phyloP scores from a whole-genome alignment of 148 eudicot species.

The Spergularia bocconei region DNA sequence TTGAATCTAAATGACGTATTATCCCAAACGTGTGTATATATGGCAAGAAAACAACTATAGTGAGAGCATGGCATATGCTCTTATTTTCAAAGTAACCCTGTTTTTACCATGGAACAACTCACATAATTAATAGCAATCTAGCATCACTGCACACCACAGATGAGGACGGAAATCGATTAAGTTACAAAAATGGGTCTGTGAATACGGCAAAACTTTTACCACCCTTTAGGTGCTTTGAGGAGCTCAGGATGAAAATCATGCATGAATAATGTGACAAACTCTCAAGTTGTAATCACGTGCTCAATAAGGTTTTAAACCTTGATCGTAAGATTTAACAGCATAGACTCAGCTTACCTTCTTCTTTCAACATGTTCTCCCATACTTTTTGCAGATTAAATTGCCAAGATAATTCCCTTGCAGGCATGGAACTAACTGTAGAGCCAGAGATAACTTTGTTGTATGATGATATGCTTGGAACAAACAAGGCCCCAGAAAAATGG shows the following conservation, averaged over 20 bases:
- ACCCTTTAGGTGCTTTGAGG: too few relatives aligned
- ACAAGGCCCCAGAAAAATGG: slow-evolving; percentile 68
- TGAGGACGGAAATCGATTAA: too few relatives aligned
- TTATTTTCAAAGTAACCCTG: too few relatives aligned
- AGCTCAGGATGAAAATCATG: not conserved
- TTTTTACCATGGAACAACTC: too few relatives aligned
- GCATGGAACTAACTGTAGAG: slow-evolving; percentile 39
- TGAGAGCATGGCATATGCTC: too few relatives aligned
- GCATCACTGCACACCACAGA: too few relatives aligned
- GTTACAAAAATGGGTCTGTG: too few relatives aligned
- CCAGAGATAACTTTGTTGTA: slow-evolving; percentile 82
- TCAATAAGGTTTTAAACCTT: not conserved
- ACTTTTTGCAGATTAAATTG: slow-evolving; percentile 63
- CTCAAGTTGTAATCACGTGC: slow-evolving; percentile 2
- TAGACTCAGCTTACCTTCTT: slow-evolving; percentile 39
- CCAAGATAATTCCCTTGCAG: slow-evolving; percentile 62
- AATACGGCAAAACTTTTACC: too few relatives aligned
- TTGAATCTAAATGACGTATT: too few relatives aligned
- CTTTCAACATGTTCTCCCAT: slow-evolving; percentile 69
- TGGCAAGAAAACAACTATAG: too few relatives aligned
- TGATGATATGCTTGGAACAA: slow-evolving; percentile 73
- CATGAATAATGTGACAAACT: not conserved
- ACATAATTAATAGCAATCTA: too few relatives aligned
- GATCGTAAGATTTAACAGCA: not conserved
- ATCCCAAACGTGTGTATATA: too few relatives aligned